Evolutionary conservation across 768 basidiomycete genomes (phyloP).

Genomic region (Kondoa subrosea): DNA sequence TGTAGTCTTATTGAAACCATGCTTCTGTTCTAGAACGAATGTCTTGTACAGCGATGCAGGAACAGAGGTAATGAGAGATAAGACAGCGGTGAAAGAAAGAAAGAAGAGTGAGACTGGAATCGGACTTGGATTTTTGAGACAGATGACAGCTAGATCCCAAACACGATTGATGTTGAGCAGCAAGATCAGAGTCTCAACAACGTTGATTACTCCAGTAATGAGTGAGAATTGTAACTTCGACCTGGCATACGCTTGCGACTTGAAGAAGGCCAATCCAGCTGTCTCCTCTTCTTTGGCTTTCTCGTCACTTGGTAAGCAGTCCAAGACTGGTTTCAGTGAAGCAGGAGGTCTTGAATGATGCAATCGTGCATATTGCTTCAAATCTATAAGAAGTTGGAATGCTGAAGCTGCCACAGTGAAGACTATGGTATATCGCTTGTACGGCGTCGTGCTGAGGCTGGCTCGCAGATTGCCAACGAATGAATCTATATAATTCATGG

Average conservation of each 20-base stretch:
- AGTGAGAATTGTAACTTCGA: constrained; percentile 61
- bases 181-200: constrained; percentile 8
- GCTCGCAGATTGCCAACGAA: background rate
- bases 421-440: background rate
- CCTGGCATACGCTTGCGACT: constrained; percentile 77
- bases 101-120: background rate
- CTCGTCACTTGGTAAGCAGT: background rate
- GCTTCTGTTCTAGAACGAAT: constrained; percentile 77
- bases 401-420: background rate
- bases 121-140: background rate
- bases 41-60: constrained; percentile 71
- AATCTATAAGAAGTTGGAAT: background rate
- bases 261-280: constrained; percentile 43
- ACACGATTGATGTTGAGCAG: constrained; percentile 4
- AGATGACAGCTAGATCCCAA: background rate
- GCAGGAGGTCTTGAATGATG: background rate
- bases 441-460: background rate
- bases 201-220: background rate
- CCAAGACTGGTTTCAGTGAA: background rate
- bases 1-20: constrained; percentile 69
- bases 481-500: background rate
- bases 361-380: background rate
- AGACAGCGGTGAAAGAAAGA: constrained; percentile 29
- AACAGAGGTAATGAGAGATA: constrained; percentile 38
- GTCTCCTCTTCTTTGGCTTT: constrained; percentile 30